Conservation (phyloP, 192 early-diverging fungal species). For the Linnemannia schmuckeri region DNA sequence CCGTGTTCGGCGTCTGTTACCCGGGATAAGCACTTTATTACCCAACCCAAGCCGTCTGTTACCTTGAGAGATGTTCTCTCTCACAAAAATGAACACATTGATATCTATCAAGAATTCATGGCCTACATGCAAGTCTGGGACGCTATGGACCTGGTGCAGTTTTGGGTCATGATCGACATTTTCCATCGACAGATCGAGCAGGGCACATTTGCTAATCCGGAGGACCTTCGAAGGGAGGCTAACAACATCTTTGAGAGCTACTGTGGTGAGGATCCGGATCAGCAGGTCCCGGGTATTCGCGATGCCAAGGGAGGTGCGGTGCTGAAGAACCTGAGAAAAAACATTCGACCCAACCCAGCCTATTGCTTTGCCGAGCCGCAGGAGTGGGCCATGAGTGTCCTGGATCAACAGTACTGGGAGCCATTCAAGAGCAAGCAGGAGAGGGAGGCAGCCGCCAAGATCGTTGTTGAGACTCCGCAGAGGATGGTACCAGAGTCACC, state of each 20-base stretch:
- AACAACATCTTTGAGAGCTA: slow-evolving; percentile 33
- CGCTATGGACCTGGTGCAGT: slow-evolving; percentile 45
- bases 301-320: slow-evolving; percentile 34
- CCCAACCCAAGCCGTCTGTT: background rate
- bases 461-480: background rate
- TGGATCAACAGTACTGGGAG: slow-evolving; percentile 43
- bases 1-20: background rate
- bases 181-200: slow-evolving; percentile 52
- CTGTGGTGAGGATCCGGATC: slow-evolving; percentile 35
- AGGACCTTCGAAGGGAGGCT: slow-evolving; percentile 41
- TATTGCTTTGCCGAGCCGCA: slow-evolving; percentile 34
- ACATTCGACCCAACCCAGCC: slow-evolving; percentile 36
- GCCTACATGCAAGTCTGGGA: slow-evolving; percentile 50
- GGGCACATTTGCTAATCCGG: slow-evolving; percentile 18
- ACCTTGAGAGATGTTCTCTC: slow-evolving; percentile 27
- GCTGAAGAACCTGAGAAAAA: slow-evolving; percentile 28
- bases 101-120: slow-evolving; percentile 47
- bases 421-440: slow-evolving; percentile 44
- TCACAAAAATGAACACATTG: slow-evolving; percentile 33
- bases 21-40: background rate
- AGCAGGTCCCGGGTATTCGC: slow-evolving; percentile 24
- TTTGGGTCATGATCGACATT: slow-evolving; percentile 54
- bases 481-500: background rate
- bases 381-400: slow-evolving; percentile 31
- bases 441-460: background rate